Conservation (phyloP, 345 rosid genomes). For the Brassica juncea region DNA sequence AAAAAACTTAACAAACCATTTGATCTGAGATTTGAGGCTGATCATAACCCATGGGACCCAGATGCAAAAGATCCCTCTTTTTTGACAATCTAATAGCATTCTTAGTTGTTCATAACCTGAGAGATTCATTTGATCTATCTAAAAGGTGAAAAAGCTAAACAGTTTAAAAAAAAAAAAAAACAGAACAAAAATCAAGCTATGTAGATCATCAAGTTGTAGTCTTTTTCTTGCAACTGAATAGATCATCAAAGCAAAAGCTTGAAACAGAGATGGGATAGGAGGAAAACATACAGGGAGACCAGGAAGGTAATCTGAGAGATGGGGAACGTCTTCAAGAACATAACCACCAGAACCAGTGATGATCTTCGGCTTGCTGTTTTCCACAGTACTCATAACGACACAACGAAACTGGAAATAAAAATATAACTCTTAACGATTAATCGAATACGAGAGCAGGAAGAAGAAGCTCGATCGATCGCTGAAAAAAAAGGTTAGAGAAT, state of each 20-base stretch:
- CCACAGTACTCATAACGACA: conserved; percentile 16
- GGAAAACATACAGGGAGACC: conserved; percentile 54
- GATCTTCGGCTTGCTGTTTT: conserved; percentile 43
- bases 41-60: conserved; percentile 5
- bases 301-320: conserved; percentile 66
- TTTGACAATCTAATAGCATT: neutral
- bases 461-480: neutral
- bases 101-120: neutral
- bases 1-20: neutral
- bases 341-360: conserved; percentile 56
- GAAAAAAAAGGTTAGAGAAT: neutral
- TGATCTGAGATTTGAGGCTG: neutral
- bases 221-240: neutral
- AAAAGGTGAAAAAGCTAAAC: neutral
- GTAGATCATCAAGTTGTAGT: neutral
- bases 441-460: neutral
- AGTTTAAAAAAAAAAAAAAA: neutral
- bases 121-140: neutral
- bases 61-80: conserved; percentile 10
- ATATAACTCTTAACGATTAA: neutral
- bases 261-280: conserved; percentile 2
- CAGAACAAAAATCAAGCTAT: neutral
- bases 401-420: neutral
- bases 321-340: conserved; percentile 77
- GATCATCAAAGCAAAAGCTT: neutral